Evolutionary conservation across 768 basidiomycete genomes (phyloP).

Genomic region (Tylopilus cervinicoccineus): DNA sequence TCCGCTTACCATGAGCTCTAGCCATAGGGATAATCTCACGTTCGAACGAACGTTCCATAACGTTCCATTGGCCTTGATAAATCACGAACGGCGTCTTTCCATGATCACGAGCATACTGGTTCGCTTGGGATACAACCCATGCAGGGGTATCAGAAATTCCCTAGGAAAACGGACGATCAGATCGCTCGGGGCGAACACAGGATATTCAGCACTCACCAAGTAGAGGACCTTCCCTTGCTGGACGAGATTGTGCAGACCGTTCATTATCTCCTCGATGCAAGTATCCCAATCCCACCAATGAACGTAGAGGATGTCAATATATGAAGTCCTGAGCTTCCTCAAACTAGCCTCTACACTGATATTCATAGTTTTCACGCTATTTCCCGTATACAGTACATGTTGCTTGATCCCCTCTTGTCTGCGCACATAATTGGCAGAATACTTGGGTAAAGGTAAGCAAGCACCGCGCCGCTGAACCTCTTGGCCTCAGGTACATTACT

Average conservation of each 20-base stretch:
- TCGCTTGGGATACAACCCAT: constrained; percentile 46
- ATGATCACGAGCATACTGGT: constrained; percentile 47
- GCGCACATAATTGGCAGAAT: constrained; percentile 14
- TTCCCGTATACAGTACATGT: constrained; percentile 33
- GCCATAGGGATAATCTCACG: constrained; percentile 40
- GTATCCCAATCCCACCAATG: constrained; percentile 51
- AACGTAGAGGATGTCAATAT: constrained; percentile 53
- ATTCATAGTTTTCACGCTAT: constrained; percentile 33
- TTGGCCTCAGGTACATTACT: neutral
- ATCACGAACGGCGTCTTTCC: constrained; percentile 44
- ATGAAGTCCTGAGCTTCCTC: constrained; percentile 52
- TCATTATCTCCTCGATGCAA: constrained; percentile 44
- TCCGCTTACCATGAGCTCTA: constrained; percentile 20
- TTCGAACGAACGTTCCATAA: constrained; percentile 37
- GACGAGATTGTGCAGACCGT: constrained; percentile 40
- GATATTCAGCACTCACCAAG: constrained; percentile 12
- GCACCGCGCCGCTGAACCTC: too few species aligned
- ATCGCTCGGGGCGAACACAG: neutral
- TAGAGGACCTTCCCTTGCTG: constrained; percentile 42
- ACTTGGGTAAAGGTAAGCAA: constrained; percentile 7
- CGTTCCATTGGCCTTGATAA: constrained; percentile 38
- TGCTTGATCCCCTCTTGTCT: constrained; percentile 14
- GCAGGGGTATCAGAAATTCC: constrained; percentile 41
- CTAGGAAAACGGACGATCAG: neutral
- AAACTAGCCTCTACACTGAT: constrained; percentile 32